Conservation (phyloP, 2,329 filamentous ascomycete genomes). For the Gaeumannomyces tritici region DNA sequence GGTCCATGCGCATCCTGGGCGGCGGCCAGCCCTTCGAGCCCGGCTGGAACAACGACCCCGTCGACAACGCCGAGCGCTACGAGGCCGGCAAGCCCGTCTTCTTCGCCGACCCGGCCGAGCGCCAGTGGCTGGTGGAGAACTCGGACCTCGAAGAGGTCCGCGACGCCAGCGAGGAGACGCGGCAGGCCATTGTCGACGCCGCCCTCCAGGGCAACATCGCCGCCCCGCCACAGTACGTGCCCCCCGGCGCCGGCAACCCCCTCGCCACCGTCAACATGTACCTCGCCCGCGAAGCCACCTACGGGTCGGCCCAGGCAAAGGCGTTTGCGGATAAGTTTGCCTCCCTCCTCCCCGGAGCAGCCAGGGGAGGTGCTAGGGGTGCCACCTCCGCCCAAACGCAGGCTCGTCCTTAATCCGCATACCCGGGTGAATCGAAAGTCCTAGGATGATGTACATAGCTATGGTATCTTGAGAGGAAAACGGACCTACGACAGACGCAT, state of each 20-base stretch:
- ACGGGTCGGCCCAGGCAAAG: slow-evolving; percentile 27
- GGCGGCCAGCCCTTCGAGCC: slow-evolving; percentile 21
- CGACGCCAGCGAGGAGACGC: slow-evolving; percentile 8
- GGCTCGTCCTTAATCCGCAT: background rate
- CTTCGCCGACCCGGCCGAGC: slow-evolving; percentile 23
- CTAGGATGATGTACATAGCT: background rate
- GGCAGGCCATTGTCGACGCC: slow-evolving; percentile 23
- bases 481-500: background rate
- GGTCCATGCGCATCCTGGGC: slow-evolving; percentile 27
- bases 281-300: slow-evolving; percentile 22
- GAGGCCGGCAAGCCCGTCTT: slow-evolving; percentile 17
- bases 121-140: slow-evolving; percentile 14
- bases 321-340: slow-evolving; percentile 20
- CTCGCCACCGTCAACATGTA: slow-evolving; percentile 21
- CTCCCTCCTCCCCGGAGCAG: slow-evolving; percentile 14
- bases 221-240: slow-evolving; percentile 7
- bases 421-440: too few relatives aligned
- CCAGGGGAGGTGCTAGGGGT: background rate
- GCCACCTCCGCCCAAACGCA: background rate
- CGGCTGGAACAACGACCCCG: slow-evolving; percentile 9
- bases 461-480: background rate
- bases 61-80: slow-evolving; percentile 15
- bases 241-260: background rate
- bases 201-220: slow-evolving; percentile 25
- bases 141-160: background rate